Conservation (phyloP, 768 basidiomycete genomes). For the Russula compacta region DNA sequence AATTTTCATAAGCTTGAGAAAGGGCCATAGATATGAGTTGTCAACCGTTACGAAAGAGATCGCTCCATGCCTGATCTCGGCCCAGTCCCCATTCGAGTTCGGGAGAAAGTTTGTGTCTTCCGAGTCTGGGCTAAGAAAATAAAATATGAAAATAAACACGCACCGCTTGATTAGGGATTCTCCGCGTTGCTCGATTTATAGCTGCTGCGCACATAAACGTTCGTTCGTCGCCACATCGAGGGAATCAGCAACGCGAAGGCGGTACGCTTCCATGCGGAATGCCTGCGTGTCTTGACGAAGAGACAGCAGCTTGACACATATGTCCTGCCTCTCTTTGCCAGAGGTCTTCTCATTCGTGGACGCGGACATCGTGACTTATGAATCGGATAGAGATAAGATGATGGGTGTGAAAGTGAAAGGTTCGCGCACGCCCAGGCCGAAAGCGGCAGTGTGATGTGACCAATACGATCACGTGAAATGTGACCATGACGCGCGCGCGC, state of each 20-base stretch:
- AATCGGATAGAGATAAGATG: not conserved
- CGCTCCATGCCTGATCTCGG: not conserved
- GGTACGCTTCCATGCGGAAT: constrained; percentile 8
- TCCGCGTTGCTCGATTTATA: constrained; percentile 5
- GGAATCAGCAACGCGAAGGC: not conserved
- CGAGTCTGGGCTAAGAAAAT: not conserved
- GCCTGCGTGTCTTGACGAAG: constrained; percentile 3
- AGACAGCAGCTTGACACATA: not conserved
- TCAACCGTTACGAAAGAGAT: not conserved
- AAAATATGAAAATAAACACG: not conserved
- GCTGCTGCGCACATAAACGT: not conserved
- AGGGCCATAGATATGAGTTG: not conserved
- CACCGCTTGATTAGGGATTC: constrained; percentile 5
- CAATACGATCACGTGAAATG: constrained; percentile 5
- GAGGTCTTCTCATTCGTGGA: not conserved
- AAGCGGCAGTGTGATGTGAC: not conserved
- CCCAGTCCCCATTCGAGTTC: constrained; percentile 1
- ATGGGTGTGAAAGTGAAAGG: not conserved
- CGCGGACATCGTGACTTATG: not conserved
- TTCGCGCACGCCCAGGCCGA: no score
- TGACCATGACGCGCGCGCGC: constrained; percentile 3
- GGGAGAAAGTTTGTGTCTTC: constrained; percentile 3
- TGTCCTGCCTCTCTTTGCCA: constrained; percentile 1
- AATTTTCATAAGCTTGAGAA: not conserved
- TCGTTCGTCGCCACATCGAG: not conserved